These are phyloP conservation scores for Zasmidium cellare DNA, from an alignment of 2,329 filamentous ascomycete species.

Conservation along the genomic window DNA sequence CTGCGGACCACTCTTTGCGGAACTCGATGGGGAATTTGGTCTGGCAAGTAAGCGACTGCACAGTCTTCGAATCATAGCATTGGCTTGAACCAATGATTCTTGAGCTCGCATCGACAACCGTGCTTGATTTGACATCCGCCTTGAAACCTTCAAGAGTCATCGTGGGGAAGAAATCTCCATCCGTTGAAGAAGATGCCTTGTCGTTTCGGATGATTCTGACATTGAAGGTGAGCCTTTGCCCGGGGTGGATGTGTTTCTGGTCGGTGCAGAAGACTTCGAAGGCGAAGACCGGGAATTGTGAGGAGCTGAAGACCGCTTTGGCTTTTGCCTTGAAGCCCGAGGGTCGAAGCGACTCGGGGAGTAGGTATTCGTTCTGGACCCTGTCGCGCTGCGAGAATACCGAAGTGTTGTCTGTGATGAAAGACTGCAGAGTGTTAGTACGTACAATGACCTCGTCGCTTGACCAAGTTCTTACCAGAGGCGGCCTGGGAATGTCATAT, in stretches of 20 bases:
- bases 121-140: slow-evolving; percentile 15
- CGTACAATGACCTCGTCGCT: too few relatives aligned
- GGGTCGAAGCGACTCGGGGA: slow-evolving; percentile 22
- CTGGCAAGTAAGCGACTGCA: slow-evolving; percentile 13
- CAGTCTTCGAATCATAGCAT: slow-evolving; percentile 9
- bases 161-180: slow-evolving; percentile 8
- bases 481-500: slow-evolving; percentile 11
- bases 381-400: slow-evolving; percentile 10
- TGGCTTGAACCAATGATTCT: slow-evolving; percentile 14
- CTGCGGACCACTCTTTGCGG: slow-evolving; percentile 17
- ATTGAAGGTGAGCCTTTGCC: slow-evolving; percentile 18
- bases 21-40: slow-evolving; percentile 10
- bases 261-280: slow-evolving; percentile 21
- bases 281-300: slow-evolving; percentile 20
- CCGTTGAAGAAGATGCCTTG: slow-evolving; percentile 10
- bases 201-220: slow-evolving; percentile 14
- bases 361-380: slow-evolving; percentile 23
- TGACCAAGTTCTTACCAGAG: background rate
- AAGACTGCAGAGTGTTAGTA: slow-evolving; percentile 2
- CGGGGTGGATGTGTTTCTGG: slow-evolving; percentile 16
- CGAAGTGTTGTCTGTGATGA: slow-evolving; percentile 3
- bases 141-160: slow-evolving; percentile 14
- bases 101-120: slow-evolving; percentile 12
- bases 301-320: slow-evolving; percentile 22
- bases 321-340: slow-evolving; percentile 23